Conservation (phyloP, 2,329 filamentous ascomycete genomes). For the Lecanicillium sp. region DNA sequence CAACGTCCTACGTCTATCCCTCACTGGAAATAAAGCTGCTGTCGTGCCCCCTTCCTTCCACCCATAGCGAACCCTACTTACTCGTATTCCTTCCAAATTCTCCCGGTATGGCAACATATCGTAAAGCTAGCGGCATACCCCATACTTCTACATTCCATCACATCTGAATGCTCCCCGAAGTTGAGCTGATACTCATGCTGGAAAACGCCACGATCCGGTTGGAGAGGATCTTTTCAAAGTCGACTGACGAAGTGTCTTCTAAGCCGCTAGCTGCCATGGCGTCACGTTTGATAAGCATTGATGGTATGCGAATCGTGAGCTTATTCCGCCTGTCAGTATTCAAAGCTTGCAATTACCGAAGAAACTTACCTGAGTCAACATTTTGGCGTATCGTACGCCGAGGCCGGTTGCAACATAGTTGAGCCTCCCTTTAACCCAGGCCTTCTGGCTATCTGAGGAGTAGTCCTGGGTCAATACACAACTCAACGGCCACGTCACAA, state of each 20-base stretch:
- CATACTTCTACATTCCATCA: neutral
- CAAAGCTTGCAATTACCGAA: neutral
- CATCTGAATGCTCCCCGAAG: neutral
- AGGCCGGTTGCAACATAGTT: slow-evolving; percentile 46
- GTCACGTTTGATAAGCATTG: slow-evolving; percentile 53
- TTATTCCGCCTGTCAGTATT: slow-evolving; percentile 15
- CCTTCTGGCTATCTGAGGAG: slow-evolving; percentile 48
- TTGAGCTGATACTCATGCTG: neutral
- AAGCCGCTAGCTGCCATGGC: slow-evolving; percentile 32
- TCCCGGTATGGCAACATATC: too few relatives aligned
- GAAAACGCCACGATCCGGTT: slow-evolving; percentile 15
- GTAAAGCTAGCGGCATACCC: too few relatives aligned
- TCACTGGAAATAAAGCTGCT: too few relatives aligned
- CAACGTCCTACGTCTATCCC: too few relatives aligned
- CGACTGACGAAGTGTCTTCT: slow-evolving; percentile 11
- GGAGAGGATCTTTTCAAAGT: slow-evolving; percentile 39
- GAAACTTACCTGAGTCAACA: slow-evolving; percentile 42
- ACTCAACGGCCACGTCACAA: slow-evolving; percentile 51
- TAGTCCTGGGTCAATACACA: slow-evolving; percentile 50
- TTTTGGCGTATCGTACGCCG: slow-evolving; percentile 50
- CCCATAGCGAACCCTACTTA: too few relatives aligned
- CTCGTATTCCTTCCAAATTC: too few relatives aligned
- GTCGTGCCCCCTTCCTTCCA: too few relatives aligned
- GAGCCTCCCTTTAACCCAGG: slow-evolving; percentile 47
- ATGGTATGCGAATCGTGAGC: slow-evolving; percentile 52